A percentile compares a stretch with the other conserved stretches of the same genome.
Evolutionary conservation across 352 stramenopile species (phyloP).

Genomic region (Thraustochytrium aureum): DNA sequence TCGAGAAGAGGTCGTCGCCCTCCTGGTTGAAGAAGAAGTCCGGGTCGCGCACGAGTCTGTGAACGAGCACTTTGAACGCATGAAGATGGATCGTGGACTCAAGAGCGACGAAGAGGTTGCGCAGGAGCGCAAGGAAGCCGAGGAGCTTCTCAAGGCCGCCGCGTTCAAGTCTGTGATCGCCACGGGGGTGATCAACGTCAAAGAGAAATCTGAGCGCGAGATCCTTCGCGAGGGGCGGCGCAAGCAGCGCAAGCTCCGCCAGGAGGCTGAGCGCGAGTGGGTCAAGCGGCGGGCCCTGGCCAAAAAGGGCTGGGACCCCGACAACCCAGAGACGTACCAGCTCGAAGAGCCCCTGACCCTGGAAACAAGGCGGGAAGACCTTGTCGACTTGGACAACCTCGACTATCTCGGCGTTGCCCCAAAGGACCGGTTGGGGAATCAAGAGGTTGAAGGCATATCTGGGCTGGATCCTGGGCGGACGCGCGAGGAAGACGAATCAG

Average conservation of each 20-base stretch:
- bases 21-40: conserved; percentile 78
- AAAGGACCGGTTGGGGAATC: too few species aligned
- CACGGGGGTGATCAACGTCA: conserved; percentile 29
- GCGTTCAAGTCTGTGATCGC: conserved; percentile 31
- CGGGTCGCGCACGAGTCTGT: conserved; percentile 70
- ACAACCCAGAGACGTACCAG: conserved; percentile 32
- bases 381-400: conserved; percentile 16
- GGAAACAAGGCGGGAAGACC: background rate
- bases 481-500: too few species aligned
- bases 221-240: conserved; percentile 62
- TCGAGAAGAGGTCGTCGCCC: conserved; percentile 71
- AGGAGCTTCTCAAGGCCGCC: background rate
- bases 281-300: conserved; percentile 17
- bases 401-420: conserved; percentile 11
- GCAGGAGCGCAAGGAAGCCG: conserved; percentile 56
- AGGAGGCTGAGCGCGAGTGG: conserved; percentile 5
- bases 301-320: conserved; percentile 45
- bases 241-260: conserved; percentile 1
- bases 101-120: conserved; percentile 53
- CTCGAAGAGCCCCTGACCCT: conserved; percentile 17
- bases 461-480: too few species aligned
- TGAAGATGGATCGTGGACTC: conserved; percentile 58
- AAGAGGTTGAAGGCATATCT: too few species aligned
- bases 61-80: conserved; percentile 58
- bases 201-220: conserved; percentile 41